These are phyloP conservation scores for Sphagnum fallax DNA, from an alignment of 228 moss, liverwort and hornwort genomes.

Conservation along the genomic window DNA sequence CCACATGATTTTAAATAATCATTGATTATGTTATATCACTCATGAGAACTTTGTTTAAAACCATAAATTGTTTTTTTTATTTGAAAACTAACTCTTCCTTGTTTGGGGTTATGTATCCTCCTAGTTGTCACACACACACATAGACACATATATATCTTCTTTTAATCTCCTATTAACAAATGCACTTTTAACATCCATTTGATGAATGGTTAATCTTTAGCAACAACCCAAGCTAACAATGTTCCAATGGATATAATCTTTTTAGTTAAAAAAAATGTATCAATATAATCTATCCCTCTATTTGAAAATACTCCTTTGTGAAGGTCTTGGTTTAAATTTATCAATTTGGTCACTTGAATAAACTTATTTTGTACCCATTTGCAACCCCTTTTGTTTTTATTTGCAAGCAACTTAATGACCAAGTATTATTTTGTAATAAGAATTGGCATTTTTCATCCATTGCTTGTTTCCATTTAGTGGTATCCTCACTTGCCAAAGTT, in stretches of 20 bases:
- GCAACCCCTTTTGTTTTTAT: too few relatives aligned
- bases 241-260: neutral
- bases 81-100: neutral
- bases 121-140: neutral
- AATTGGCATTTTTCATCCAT: neutral
- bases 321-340: neutral
- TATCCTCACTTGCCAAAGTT: neutral
- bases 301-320: neutral
- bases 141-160: neutral
- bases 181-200: constrained; percentile 2
- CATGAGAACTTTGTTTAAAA: neutral
- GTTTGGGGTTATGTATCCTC: neutral
- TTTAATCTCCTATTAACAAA: too few relatives aligned
- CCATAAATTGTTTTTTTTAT: neutral
- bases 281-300: neutral
- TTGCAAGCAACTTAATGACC: neutral
- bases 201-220: neutral
- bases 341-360: neutral
- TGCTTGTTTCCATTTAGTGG: neutral
- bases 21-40: neutral
- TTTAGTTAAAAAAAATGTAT: neutral
- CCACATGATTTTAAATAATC: too few relatives aligned
- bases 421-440: neutral
- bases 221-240: neutral
- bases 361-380: neutral